These are phyloP conservation scores for Ilex aquifolium DNA, from an alignment of 257 asterid species.

Conservation along the genomic window DNA sequence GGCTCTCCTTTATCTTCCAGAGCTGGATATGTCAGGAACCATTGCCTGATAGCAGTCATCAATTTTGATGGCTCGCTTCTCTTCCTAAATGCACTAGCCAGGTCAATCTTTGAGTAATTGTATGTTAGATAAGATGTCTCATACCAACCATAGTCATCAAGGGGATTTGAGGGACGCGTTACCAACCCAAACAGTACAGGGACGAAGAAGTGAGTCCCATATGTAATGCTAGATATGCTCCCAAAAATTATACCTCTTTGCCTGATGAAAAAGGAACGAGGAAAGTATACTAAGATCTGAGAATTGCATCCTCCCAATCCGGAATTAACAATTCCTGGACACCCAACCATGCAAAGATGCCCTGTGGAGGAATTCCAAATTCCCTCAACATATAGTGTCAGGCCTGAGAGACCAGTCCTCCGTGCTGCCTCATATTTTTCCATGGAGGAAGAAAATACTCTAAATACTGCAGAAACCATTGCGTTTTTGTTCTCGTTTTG, in stretches of 20 bases:
- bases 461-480: slow-evolving; percentile 13
- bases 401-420: slow-evolving; percentile 10
- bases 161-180: not conserved
- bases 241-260: slow-evolving; percentile 12
- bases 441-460: slow-evolving; percentile 1
- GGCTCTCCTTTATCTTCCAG: not conserved
- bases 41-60: not conserved
- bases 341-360: slow-evolving; percentile 16
- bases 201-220: not conserved
- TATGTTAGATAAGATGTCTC: slow-evolving; percentile 3
- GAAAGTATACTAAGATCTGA: slow-evolving; percentile 12
- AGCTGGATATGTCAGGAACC: slow-evolving; percentile 4
- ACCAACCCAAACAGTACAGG: slow-evolving; percentile 6
- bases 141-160: not conserved
- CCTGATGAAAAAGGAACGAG: slow-evolving; percentile 11
- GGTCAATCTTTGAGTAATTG: slow-evolving; percentile 9
- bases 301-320: slow-evolving; percentile 14
- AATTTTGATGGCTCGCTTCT: slow-evolving; percentile 3
- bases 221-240: slow-evolving; percentile 11
- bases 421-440: not conserved
- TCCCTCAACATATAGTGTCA: slow-evolving; percentile 16
- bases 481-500: not conserved
- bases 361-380: slow-evolving; percentile 18
- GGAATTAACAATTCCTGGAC: slow-evolving; percentile 3
- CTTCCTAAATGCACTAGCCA: slow-evolving; percentile 4